Evolutionary conservation across 2,329 filamentous ascomycete genomes (phyloP), one percentile per base, ranked within the genome.

Genomic region (Exophiala xenobiotica): DNA sequence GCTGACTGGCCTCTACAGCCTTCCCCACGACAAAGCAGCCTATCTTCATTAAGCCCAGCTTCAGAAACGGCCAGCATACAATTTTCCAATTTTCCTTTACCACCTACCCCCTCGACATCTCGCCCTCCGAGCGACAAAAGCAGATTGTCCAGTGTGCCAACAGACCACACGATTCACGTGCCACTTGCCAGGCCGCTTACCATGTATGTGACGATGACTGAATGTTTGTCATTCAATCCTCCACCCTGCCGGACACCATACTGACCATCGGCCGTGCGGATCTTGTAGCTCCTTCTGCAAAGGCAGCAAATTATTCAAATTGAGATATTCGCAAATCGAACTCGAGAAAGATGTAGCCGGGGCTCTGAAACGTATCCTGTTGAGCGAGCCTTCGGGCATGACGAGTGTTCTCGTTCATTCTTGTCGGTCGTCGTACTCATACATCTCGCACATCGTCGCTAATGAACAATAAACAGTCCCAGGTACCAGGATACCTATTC

Each of bases 251-350:
- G 8, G 63, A 37, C 12, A 51, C n/a, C 14, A 64, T 46, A 64
- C 68, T 46, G 65, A 70, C 38, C 60, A 65, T 5, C 54, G 64
- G n/a, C 63, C 67, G 4, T 47, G 68, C 5, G 48, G 65, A 43
- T 51, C 68, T 9, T 14, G 11, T 46, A 71, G 69, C 43, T 70
- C 70, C 1, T 73, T 73, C 46, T 60, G 68, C 16, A 68, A 69
- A 39, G 67, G 65, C 35, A 65, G 62, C 16, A 67, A 68, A 44
- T 49, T 70, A 4, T 73, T 73, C 61, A 70, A 69, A 49, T 49
- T 73, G 22, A 68, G 64, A 44, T 72, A 70, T 46, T 63, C 61
- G 2, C 67, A 61, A 41, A 68, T 73, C 51, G 68, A 71, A 46
- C 64, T 73, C 26, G 67, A 66, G 54, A 72, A 70, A 47, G 68